Conservation (phyloP, 192 early-diverging fungal species). For the Pilaira anomala region DNA sequence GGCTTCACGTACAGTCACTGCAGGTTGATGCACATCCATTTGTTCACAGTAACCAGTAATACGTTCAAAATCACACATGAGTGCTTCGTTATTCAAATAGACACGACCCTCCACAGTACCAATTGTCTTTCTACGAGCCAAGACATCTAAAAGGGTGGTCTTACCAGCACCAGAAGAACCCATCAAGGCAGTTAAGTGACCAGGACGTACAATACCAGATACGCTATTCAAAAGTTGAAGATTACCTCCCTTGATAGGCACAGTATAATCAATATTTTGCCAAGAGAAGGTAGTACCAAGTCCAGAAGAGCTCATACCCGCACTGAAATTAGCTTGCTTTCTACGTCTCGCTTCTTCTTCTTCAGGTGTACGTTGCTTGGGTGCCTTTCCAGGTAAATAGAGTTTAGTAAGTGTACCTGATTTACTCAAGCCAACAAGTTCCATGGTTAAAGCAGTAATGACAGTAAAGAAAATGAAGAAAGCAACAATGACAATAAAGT, state of each 20-base stretch:
- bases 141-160: constrained; percentile 71
- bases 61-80: constrained; percentile 53
- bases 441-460: constrained; percentile 50
- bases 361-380: constrained; percentile 20
- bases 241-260: constrained; percentile 57
- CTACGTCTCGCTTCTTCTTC: constrained; percentile 38
- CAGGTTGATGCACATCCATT: constrained; percentile 82
- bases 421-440: constrained; percentile 60
- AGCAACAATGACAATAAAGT: constrained; percentile 56
- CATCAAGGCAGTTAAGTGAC: constrained; percentile 86
- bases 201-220: constrained; percentile 68
- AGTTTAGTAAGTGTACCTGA: constrained; percentile 50
- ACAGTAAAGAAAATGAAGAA: constrained; percentile 46
- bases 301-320: too few relatives aligned
- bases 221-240: constrained; percentile 67
- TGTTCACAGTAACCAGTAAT: constrained; percentile 84
- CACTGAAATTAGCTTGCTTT: constrained; percentile 37
- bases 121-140: constrained; percentile 76
- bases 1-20: constrained; percentile 89
- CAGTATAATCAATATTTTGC: constrained; percentile 66
- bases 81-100: constrained; percentile 51
- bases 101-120: constrained; percentile 59
- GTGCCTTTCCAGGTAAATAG: constrained; percentile 40
- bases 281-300: constrained; percentile 57
- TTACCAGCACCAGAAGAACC: constrained; percentile 91